Conservation (phyloP, 192 early-diverging fungal genomes). For the Podila verticillata region DNA sequence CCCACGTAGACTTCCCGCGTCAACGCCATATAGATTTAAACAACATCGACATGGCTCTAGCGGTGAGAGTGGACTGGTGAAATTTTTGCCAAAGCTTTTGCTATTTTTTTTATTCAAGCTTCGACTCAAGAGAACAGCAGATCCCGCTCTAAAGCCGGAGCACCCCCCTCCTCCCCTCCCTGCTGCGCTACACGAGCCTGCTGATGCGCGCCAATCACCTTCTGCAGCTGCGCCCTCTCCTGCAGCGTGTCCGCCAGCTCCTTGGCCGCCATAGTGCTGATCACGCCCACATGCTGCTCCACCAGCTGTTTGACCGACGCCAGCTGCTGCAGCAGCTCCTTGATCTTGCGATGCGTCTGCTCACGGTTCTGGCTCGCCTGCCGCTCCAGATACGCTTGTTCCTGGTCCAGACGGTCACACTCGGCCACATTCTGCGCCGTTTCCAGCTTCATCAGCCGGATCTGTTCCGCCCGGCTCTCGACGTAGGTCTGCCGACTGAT, state of each 20-base stretch:
- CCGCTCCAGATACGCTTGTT: slow-evolving; percentile 23
- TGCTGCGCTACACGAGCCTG: not conserved
- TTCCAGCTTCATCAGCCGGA: slow-evolving; percentile 25
- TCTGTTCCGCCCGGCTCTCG: slow-evolving; percentile 20
- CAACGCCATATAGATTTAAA: no score
- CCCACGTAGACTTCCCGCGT: no score
- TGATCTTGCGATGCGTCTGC: slow-evolving; percentile 8
- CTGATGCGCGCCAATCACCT: not conserved
- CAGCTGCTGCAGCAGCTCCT: slow-evolving; percentile 19
- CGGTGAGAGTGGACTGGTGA: no score
- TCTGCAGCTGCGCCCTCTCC: slow-evolving; percentile 1
- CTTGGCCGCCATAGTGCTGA: slow-evolving; percentile 24
- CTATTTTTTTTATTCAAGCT: no score
- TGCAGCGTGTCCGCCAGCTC: slow-evolving; percentile 17
- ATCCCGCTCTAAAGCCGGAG: no score
- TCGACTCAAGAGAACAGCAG: no score
- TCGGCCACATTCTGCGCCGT: slow-evolving; percentile 20
- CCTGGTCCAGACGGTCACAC: slow-evolving; percentile 27
- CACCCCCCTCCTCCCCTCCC: not conserved
- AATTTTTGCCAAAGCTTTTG: no score
- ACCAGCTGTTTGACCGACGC: slow-evolving; percentile 29
- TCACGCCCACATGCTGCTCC: slow-evolving; percentile 35
- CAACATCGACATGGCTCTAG: no score
- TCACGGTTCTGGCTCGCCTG: slow-evolving; percentile 31
- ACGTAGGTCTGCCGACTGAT: slow-evolving; percentile 13